Conservation (phyloP, 345 rosid genomes). For the Gossypium raimondii region DNA sequence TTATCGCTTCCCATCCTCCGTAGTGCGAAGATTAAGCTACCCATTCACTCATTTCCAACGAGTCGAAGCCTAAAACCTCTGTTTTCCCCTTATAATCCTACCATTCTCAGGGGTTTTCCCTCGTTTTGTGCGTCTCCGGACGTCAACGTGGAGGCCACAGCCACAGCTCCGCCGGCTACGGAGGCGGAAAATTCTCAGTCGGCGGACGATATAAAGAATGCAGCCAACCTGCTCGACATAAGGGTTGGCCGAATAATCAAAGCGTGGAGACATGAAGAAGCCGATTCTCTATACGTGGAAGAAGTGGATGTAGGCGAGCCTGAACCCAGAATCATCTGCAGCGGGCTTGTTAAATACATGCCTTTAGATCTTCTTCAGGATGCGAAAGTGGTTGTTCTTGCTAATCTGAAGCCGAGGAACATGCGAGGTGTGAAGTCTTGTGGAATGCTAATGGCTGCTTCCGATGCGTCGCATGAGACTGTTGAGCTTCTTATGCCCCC, state of each 20-base stretch:
- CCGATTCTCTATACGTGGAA: constrained; percentile 86
- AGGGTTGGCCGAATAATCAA: constrained; percentile 76
- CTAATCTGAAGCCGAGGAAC: constrained; percentile 84
- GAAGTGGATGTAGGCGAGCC: constrained; percentile 87
- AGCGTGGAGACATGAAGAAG: constrained; percentile 95
- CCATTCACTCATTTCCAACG: background rate
- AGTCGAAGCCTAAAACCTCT: background rate
- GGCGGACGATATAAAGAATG: constrained; percentile 35
- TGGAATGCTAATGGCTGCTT: constrained; percentile 92
- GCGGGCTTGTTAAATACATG: constrained; percentile 83
- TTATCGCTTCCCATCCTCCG: constrained; percentile 10
- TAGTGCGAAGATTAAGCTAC: background rate
- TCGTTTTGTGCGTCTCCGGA: constrained; percentile 5
- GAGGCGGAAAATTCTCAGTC: background rate
- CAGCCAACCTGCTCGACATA: constrained; percentile 69
- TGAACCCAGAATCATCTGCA: constrained; percentile 77
- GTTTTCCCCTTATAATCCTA: background rate
- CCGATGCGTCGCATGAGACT: constrained; percentile 69
- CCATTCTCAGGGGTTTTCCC: constrained; percentile 5
- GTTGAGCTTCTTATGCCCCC: constrained; percentile 87
- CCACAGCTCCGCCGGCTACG: background rate
- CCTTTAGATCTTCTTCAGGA: constrained; percentile 67
- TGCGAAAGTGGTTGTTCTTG: constrained; percentile 71
- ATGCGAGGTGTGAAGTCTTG: constrained; percentile 92
- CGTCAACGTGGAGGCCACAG: background rate